phyloP scores from a whole-genome alignment of 768 basidiomycete genomes.

The Termitomyces sp. region DNA sequence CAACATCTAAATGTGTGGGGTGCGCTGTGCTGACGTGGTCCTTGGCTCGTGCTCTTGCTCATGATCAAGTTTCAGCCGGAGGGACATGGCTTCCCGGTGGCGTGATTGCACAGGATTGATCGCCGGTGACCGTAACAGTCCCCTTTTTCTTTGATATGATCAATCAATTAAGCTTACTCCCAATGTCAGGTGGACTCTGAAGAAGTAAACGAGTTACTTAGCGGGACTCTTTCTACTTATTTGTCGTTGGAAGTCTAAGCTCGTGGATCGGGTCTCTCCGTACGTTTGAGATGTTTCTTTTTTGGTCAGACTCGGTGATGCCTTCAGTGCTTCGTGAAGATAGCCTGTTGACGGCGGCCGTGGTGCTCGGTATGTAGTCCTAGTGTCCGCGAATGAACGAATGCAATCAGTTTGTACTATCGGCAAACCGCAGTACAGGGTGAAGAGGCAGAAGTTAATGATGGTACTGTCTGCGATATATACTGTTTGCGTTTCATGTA shows the following conservation, averaged over 20 bases:
- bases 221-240: neutral
- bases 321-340: neutral
- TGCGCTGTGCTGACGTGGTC: too few species aligned
- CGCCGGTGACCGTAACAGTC: neutral
- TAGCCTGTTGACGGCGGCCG: neutral
- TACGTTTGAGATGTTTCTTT: neutral
- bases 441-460: too few species aligned
- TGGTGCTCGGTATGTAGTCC: too few species aligned
- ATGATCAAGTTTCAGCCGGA: neutral
- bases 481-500: too few species aligned
- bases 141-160: neutral
- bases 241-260: neutral
- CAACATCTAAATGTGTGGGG: neutral
- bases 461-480: too few species aligned
- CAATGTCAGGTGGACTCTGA: neutral
- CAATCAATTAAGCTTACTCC: neutral
- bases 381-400: too few species aligned
- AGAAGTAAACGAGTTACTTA: neutral
- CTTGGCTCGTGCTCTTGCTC: neutral
- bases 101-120: neutral
- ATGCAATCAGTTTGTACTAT: too few species aligned
- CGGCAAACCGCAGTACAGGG: too few species aligned
- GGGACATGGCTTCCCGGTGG: neutral
- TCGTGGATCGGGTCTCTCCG: neutral
- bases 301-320: neutral